Base-by-base conservation (phyloP, 2,329 filamentous ascomycete species). In the Fusarium nygamai region DNA sequence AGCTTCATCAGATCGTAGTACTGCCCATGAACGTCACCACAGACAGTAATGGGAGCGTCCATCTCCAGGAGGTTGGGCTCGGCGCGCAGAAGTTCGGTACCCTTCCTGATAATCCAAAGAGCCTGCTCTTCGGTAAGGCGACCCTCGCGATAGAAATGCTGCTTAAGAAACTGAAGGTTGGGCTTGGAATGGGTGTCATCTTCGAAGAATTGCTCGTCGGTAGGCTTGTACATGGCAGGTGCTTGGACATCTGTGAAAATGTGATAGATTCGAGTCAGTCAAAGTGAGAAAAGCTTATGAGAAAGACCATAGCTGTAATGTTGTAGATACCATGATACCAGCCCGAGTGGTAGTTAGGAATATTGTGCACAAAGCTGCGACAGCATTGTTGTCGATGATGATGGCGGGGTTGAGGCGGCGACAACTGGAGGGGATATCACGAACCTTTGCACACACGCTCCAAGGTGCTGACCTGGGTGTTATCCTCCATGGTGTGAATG, bases 1-100 rank as follows among this genome's bases (percentile, higher is more conserved):
- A 99, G 89, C 88, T 99, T 99, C 96, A 99, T 99, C 81, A 99
- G 86, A 84, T 99, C 96, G 84, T 98, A 99, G 86, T 98, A 99
- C 86, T 99, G 96, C 77, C 96, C 96, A 84, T 99, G 96, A 62
- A 99, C 95, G 81, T 99, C 96, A 82, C 96, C 96, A 80, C 96
- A 99, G 58, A 99, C 96, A 16, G 96, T 99, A 81, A 99, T 99
- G 71, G 96, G 96, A 46, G 96, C 96, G 84, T 99, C 96, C 96
- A 99, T 99, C 88, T 99, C 96, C 77, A 99, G 89, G 75, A 99
- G 88, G 84, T 98, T 99, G 75, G 96, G 96, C 86, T 99, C 96
- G 72, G 92, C 88, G 81, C 92, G 93, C 79, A 99, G 88, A 58
- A 99, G 86, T 83, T 98, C 93, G 64, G 94, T 95, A 72, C 96